Percentiles rank a stretch among this genome's conserved stretches.
Evolutionary conservation across 257 asterid genomes (phyloP).

Genomic region (Lithospermum erythrorhizon): DNA sequence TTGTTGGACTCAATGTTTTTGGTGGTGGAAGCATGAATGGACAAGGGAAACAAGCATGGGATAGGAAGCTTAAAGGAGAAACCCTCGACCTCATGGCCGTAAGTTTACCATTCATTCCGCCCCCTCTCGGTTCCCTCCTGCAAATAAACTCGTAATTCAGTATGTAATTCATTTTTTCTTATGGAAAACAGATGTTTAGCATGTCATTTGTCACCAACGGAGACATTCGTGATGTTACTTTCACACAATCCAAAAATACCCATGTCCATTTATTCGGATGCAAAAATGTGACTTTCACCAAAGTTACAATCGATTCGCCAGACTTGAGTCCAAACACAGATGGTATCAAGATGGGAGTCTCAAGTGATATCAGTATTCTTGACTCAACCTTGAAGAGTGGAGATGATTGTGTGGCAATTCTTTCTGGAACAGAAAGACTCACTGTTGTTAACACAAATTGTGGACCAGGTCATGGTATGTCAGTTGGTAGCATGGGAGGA

Average conservation of each 20-base stretch:
- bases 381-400: slow-evolving; percentile 12
- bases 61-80: slow-evolving; percentile 22
- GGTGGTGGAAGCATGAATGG: slow-evolving; percentile 46
- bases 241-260: slow-evolving; percentile 4
- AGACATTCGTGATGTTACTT: slow-evolving; percentile 3
- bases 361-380: not conserved
- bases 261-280: slow-evolving; percentile 8
- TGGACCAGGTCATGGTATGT: slow-evolving; percentile 24
- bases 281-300: slow-evolving; percentile 7
- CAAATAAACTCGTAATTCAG: too few species aligned
- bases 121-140: too few species aligned
- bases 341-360: slow-evolving; percentile 16
- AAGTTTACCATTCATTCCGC: not conserved
- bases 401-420: slow-evolving; percentile 20
- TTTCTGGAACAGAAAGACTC: slow-evolving; percentile 9
- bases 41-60: slow-evolving; percentile 33
- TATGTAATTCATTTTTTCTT: too few species aligned
- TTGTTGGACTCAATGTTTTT: slow-evolving; percentile 25
- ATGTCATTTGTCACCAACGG: slow-evolving; percentile 2
- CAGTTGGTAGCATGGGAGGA: slow-evolving; percentile 19
- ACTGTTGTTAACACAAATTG: slow-evolving; percentile 7
- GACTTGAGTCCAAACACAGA: slow-evolving; percentile 17
- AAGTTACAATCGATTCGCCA: slow-evolving; percentile 11
- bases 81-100: slow-evolving; percentile 16
- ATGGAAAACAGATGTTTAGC: slow-evolving; percentile 17